These are phyloP conservation scores for Solanum hybrid DNA, from an alignment of 305 asterid genomes.

Conservation along the genomic window DNA sequence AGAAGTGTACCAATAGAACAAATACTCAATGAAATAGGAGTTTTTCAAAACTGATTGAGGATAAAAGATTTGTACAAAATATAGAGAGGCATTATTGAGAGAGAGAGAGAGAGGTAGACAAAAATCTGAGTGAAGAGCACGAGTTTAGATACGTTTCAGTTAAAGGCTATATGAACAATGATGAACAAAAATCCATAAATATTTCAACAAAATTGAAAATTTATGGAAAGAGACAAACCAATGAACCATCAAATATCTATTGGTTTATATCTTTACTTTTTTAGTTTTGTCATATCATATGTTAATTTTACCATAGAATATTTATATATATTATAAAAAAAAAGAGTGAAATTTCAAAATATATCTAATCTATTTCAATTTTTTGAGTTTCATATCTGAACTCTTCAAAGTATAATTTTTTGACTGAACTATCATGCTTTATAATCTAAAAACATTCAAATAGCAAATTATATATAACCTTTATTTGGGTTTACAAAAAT, in stretches of 20 bases:
- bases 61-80: not conserved
- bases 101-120: not conserved
- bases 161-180: not conserved
- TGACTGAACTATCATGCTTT: not conserved
- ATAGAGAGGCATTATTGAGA: not conserved
- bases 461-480: not conserved
- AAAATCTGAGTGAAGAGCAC: not conserved
- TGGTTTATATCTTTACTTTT: not conserved
- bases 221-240: not conserved
- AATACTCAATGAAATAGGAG: not conserved
- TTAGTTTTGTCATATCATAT: not conserved
- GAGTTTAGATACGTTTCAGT: not conserved
- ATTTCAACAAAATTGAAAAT: not conserved
- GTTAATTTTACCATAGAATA: too few relatives aligned
- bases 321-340: too few relatives aligned
- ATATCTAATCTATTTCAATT: too few relatives aligned
- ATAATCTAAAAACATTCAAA: not conserved
- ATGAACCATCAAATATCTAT: not conserved
- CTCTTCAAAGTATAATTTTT: not conserved
- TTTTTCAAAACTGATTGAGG: not conserved
- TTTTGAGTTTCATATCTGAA: not conserved
- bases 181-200: not conserved
- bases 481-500: not conserved
- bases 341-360: not conserved
- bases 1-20: not conserved